These are phyloP conservation scores for Fusarium sp. DNA, from an alignment of 2,329 filamentous ascomycete genomes.

Conservation along the genomic window DNA sequence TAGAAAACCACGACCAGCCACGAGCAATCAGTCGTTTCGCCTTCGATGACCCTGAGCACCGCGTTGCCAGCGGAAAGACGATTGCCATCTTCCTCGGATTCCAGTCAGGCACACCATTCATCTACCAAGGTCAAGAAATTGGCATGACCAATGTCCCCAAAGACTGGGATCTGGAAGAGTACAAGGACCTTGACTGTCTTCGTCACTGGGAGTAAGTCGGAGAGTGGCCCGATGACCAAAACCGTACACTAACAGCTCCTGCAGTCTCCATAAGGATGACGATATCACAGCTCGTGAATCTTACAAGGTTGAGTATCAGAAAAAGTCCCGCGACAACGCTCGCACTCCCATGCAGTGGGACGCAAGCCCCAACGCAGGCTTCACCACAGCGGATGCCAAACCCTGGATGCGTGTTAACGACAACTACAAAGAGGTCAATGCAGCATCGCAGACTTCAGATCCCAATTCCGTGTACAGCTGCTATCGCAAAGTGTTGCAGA, in stretches of 20 bases:
- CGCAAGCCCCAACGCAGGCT: slow-evolving; percentile 70
- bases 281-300: slow-evolving; percentile 56
- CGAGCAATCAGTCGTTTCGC: slow-evolving; percentile 70
- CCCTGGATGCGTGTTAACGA: slow-evolving; percentile 81
- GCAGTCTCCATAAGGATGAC: slow-evolving; percentile 55
- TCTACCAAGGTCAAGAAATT: slow-evolving; percentile 79
- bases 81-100: slow-evolving; percentile 69
- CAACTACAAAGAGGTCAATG: slow-evolving; percentile 73
- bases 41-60: slow-evolving; percentile 63
- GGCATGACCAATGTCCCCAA: slow-evolving; percentile 75
- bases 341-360: slow-evolving; percentile 81
- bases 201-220: slow-evolving; percentile 62
- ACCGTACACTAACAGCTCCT: background rate
- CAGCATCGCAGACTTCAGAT: slow-evolving; percentile 64
- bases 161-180: slow-evolving; percentile 73
- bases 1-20: slow-evolving; percentile 76
- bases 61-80: slow-evolving; percentile 68
- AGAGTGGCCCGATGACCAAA: background rate
- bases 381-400: slow-evolving; percentile 64
- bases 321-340: slow-evolving; percentile 76
- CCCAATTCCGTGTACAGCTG: slow-evolving; percentile 68
- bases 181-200: slow-evolving; percentile 75
- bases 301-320: slow-evolving; percentile 63
- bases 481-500: slow-evolving; percentile 70
- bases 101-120: slow-evolving; percentile 73